Conservation (phyloP, 2,329 filamentous ascomycete genomes). For the Fusarium lyarnte region DNA sequence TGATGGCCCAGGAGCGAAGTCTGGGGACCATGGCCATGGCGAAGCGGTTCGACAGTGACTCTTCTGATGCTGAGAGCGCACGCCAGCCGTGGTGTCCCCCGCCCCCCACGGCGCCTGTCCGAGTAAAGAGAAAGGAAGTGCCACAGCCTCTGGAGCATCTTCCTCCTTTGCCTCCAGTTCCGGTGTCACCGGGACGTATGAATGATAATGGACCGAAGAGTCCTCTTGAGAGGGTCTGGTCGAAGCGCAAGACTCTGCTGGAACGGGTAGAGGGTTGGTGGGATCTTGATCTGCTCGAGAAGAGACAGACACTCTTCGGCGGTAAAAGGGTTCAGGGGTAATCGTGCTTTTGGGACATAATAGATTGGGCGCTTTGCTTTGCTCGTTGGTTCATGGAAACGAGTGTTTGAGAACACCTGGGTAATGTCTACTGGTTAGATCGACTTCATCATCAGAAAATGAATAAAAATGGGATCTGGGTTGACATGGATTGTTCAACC, state of each 20-base stretch:
- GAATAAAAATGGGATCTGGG: constrained; percentile 25
- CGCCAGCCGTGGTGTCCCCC: constrained; percentile 47
- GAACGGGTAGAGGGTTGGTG: constrained; percentile 64
- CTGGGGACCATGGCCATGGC: constrained; percentile 52
- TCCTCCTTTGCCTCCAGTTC: constrained; percentile 45
- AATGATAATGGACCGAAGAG: constrained; percentile 33
- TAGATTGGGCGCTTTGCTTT: constrained; percentile 27
- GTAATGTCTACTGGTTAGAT: constrained; percentile 47
- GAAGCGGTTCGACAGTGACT: constrained; percentile 47
- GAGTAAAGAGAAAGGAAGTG: constrained; percentile 38
- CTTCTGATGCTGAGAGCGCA: constrained; percentile 44
- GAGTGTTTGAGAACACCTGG: constrained; percentile 14
- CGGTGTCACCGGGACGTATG: constrained; percentile 29
- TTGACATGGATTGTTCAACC: constrained; percentile 14
- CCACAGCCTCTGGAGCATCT: constrained; percentile 44
- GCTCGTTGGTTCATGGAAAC: constrained; percentile 10
- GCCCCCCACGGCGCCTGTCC: constrained; percentile 50
- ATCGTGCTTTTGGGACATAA: constrained; percentile 22
- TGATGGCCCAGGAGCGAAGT: constrained; percentile 44
- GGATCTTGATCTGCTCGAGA: constrained; percentile 62
- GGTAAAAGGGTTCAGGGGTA: constrained; percentile 30
- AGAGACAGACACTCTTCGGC: constrained; percentile 51
- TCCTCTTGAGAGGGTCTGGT: constrained; percentile 44
- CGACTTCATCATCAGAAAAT: constrained; percentile 26
- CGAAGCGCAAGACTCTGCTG: constrained; percentile 58